These are phyloP conservation scores for Naganishia albida DNA, from an alignment of 1,284 basidiomycete genomes.

Conservation along the genomic window DNA sequence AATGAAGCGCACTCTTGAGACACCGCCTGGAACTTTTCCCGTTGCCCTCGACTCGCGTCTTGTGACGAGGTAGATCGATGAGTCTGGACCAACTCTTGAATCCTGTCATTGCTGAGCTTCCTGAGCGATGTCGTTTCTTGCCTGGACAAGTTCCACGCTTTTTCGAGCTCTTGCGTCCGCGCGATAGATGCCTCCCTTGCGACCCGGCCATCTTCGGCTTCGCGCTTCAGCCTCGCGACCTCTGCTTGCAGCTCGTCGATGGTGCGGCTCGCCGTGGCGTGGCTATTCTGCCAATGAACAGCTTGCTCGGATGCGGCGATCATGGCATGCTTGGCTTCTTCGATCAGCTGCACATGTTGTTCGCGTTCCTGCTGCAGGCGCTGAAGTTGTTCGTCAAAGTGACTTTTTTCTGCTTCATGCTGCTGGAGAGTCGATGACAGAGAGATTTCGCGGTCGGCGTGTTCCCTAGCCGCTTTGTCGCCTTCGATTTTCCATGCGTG, in stretches of 20 bases:
- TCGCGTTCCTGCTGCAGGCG: constrained; percentile 70
- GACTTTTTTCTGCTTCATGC: constrained; percentile 74
- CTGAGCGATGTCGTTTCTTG: constrained; percentile 86
- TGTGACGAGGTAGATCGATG: constrained; percentile 77
- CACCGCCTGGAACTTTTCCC: constrained; percentile 76
- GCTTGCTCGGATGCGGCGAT: constrained; percentile 68
- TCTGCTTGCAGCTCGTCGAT: constrained; percentile 18
- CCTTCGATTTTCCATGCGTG: constrained; percentile 66
- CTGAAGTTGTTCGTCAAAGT: constrained; percentile 68
- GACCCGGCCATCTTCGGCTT: constrained; percentile 69
- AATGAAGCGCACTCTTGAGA: constrained; percentile 74
- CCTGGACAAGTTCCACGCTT: constrained; percentile 80
- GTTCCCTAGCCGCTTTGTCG: constrained; percentile 74
- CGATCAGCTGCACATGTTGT: constrained; percentile 80
- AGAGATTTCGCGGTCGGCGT: constrained; percentile 71
- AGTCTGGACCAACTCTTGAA: constrained; percentile 80
- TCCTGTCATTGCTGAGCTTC: constrained; percentile 74
- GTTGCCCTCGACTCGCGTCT: constrained; percentile 58
- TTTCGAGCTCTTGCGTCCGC: constrained; percentile 73
- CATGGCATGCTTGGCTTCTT: constrained; percentile 78
- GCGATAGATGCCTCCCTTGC: constrained; percentile 71
- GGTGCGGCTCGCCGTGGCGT: constrained; percentile 6
- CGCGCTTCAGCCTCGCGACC: constrained; percentile 43
- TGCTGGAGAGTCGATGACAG: constrained; percentile 76
- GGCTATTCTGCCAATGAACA: constrained; percentile 54